Conservation (phyloP, 2,329 filamentous ascomycete genomes). For the Scedosporium dehoogii region DNA sequence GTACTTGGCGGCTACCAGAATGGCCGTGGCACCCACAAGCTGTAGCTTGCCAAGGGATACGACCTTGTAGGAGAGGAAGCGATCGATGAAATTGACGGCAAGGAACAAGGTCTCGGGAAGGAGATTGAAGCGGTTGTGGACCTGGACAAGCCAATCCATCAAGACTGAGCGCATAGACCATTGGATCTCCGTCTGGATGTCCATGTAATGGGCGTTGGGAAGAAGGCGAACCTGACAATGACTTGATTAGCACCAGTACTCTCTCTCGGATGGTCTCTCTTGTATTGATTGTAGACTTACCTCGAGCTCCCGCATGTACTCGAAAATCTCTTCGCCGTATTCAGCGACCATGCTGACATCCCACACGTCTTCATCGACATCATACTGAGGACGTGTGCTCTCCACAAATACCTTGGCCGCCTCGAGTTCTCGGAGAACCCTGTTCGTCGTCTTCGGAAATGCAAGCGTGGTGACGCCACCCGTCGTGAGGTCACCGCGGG, state of each 20-base stretch:
- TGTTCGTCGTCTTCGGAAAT: constrained; percentile 61
- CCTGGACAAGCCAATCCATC: constrained; percentile 97
- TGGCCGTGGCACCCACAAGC: constrained; percentile 88
- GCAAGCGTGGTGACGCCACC: constrained; percentile 48
- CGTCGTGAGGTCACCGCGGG: constrained; percentile 56
- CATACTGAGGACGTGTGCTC: constrained; percentile 57
- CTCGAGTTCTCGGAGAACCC: constrained; percentile 63
- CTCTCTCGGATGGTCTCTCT: background rate
- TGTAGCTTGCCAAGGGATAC: constrained; percentile 93
- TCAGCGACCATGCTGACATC: constrained; percentile 97
- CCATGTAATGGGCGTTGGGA: constrained; percentile 92
- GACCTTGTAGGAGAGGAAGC: constrained; percentile 88
- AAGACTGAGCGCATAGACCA: constrained; percentile 98
- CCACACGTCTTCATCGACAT: constrained; percentile 80
- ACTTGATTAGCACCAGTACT: background rate
- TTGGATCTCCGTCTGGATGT: constrained; percentile 90
- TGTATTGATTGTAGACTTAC: constrained; percentile 37
- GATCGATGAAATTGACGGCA: constrained; percentile 92
- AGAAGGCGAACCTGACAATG: constrained; percentile 58
- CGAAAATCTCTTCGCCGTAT: constrained; percentile 91
- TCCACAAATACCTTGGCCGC: constrained; percentile 56
- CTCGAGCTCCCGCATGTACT: constrained; percentile 84
- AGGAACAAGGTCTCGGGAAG: constrained; percentile 93
- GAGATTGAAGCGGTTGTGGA: constrained; percentile 82
- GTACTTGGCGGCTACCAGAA: constrained; percentile 95